Evolutionary conservation across 139 green algal species (phyloP), one percentile per base, ranked within the genome.

Genomic region (Yamagishiella unicocca): DNA sequence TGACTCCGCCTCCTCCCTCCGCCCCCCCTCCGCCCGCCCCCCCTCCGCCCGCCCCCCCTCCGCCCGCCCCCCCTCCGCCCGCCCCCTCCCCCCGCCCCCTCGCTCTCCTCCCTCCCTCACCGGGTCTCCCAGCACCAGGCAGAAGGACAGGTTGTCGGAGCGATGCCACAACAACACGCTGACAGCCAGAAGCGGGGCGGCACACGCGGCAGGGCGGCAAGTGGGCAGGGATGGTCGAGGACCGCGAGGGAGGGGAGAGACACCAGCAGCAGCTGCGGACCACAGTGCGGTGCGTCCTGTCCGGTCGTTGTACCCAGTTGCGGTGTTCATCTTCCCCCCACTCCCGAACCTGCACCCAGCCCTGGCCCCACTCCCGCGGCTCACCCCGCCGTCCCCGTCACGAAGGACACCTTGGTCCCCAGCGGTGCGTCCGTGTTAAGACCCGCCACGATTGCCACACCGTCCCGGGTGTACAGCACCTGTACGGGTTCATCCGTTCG

Each of bases 351-450:
- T n/a, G n/a, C n/a, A n/a, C 53, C 75, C 35, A 68, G n/a, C 31
- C 64, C 64, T 12, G 9, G 6, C 58, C 58, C 64, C 64, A 42
- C 8, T 46, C 46, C 1, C 10, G 29, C 4, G 43, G 12, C 92
- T 80, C 73, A 97, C 95, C 96, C 96, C 17, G 88, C 89, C 27
- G 93, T 93, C 5, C 96, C 96, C 66, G 90, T 95, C n/a, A 95
- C 91, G 75, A 98, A 98, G 2, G 90, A 85, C 4, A 98, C 89
- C 46, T 90, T 92, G 29, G 94, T 96, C 64, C 96, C 96, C 7
- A 96, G 46, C 3, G 94, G 95, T 1, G 96, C 96, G 64, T 98
- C 96, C 27, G 96, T 91, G 88, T 98, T 97, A 31, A 98, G 91
- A 0, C 96, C 96, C 43, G 93, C 93, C 31, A 98, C 84, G 62